phyloP scores from a whole-genome alignment of 345 rosid species.

The Odontarrhena argentea region DNA sequence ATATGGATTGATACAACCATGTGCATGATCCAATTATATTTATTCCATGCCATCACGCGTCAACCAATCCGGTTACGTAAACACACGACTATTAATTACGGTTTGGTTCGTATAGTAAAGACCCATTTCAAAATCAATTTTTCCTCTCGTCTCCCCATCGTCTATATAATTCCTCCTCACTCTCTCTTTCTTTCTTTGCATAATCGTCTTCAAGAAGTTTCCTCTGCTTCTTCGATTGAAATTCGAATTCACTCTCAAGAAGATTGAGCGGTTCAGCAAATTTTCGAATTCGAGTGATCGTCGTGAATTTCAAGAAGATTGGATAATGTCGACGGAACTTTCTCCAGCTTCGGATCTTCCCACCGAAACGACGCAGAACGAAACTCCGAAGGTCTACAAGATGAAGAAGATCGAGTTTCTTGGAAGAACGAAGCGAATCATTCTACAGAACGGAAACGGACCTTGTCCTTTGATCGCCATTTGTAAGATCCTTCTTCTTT shows the following conservation, averaged over 20 bases:
- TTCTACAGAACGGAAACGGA: slow-evolving; percentile 92
- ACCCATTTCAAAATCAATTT: too few relatives aligned
- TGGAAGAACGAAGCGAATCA: slow-evolving; percentile 59
- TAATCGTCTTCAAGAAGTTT: too few relatives aligned
- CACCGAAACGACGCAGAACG: slow-evolving; percentile 33
- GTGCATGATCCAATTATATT: too few relatives aligned
- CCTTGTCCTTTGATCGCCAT: slow-evolving; percentile 97
- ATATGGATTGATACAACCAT: too few relatives aligned
- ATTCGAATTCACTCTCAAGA: not conserved
- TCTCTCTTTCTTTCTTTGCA: too few relatives aligned
- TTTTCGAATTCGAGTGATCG: not conserved
- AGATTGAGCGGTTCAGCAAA: not conserved
- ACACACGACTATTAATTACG: too few relatives aligned
- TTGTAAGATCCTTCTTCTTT: slow-evolving; percentile 44
- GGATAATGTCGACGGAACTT: too few relatives aligned
- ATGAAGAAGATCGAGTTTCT: slow-evolving; percentile 67
- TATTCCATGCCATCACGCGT: too few relatives aligned
- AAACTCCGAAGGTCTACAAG: slow-evolving; percentile 49
- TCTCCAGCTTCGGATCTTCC: slow-evolving; percentile 31
- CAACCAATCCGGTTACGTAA: too few relatives aligned
- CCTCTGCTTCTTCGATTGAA: not conserved
- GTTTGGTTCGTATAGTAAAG: too few relatives aligned
- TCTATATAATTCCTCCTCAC: too few relatives aligned
- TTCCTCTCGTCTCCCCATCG: too few relatives aligned
- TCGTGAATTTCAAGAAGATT: not conserved